Conservation (phyloP, 257 asterid genomes). For the Penstemon eatonii region DNA sequence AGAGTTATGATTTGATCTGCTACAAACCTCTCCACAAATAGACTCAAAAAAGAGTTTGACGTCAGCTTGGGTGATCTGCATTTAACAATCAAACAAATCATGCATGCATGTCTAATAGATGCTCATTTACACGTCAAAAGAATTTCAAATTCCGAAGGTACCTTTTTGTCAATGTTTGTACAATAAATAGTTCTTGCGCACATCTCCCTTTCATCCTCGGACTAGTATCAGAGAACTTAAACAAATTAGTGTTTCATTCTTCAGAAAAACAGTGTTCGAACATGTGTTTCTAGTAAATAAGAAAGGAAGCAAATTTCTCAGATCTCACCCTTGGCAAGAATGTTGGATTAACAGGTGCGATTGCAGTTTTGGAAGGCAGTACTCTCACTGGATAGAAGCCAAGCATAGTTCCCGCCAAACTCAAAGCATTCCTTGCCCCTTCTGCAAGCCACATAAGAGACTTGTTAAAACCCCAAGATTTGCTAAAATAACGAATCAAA, state of each 20-base stretch:
- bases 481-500: conserved; percentile 14
- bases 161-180: conserved; percentile 81
- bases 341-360: conserved; percentile 77
- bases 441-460: conserved; percentile 42
- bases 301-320: conserved; percentile 15
- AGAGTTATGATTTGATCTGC: conserved; percentile 26
- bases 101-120: neutral
- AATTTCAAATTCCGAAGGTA: conserved; percentile 23
- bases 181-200: conserved; percentile 85
- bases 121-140: neutral
- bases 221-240: conserved; percentile 37
- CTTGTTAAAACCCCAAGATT: conserved; percentile 8
- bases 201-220: conserved; percentile 91
- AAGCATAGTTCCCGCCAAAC: conserved; percentile 75
- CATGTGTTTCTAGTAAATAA: neutral
- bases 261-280: neutral
- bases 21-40: conserved; percentile 67
- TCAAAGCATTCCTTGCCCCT: conserved; percentile 72
- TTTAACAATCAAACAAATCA: conserved; percentile 23
- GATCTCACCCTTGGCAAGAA: conserved; percentile 65
- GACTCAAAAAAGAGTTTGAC: conserved; percentile 72
- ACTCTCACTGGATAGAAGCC: conserved; percentile 74
- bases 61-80: conserved; percentile 75
- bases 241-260: conserved; percentile 23
- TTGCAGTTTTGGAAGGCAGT: conserved; percentile 81